phyloP scores from a whole-genome alignment of 208 protist species.

The Borovskyia barvae region DNA sequence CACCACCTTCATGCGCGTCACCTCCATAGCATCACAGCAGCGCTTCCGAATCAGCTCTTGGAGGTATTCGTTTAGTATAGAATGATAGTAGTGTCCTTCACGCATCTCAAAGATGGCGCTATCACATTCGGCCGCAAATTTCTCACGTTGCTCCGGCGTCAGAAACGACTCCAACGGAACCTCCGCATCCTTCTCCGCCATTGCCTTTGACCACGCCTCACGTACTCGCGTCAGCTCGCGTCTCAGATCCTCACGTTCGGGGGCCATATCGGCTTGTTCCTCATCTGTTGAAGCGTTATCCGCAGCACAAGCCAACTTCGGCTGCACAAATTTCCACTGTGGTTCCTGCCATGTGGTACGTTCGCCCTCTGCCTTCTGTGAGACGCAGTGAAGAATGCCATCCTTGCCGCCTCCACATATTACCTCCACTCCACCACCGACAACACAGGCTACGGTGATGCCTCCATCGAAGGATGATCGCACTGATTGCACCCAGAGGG shows the following conservation, averaged over 20 bases:
- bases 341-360: conserved; percentile 40
- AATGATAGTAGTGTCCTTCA: conserved; percentile 66
- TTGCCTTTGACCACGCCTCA: conserved; percentile 42
- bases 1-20: conserved; percentile 53
- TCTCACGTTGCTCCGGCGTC: conserved; percentile 42
- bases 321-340: conserved; percentile 18
- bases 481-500: conserved; percentile 28
- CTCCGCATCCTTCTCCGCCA: conserved; percentile 34
- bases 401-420: conserved; percentile 27
- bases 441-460: conserved; percentile 30
- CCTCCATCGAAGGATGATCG: conserved; percentile 56
- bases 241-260: conserved; percentile 1
- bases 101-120: conserved; percentile 53
- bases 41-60: conserved; percentile 58
- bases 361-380: conserved; percentile 4
- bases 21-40: conserved; percentile 87
- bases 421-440: conserved; percentile 6
- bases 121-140: conserved; percentile 66
- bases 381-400: conserved; percentile 18
- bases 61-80: conserved; percentile 74
- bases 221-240: conserved; percentile 32
- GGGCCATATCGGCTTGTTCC: background rate
- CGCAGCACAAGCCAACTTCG: background rate
- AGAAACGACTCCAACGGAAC: conserved; percentile 71
- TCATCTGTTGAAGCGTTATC: no score